Conservation (phyloP, 2,329 filamentous ascomycete species). For the Alternaria gansuensis region DNA sequence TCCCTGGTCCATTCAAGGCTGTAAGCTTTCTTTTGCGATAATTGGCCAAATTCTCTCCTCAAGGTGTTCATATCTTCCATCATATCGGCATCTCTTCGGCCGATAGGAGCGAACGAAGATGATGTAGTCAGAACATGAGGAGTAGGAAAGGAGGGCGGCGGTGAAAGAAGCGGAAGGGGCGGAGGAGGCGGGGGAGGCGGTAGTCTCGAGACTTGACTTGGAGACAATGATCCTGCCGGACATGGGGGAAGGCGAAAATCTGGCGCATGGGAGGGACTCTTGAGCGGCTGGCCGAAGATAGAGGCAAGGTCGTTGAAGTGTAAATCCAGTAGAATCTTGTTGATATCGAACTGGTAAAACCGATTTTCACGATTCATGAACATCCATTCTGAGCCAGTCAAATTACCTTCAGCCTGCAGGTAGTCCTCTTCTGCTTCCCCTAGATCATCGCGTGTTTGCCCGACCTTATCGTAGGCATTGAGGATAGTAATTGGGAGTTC, state of each 20-base stretch:
- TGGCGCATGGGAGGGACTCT: neutral
- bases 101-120: neutral
- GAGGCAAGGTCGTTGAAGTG: neutral
- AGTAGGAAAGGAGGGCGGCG: no score
- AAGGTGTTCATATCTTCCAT: neutral
- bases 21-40: neutral
- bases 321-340: conserved; percentile 3
- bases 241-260: neutral
- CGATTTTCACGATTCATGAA: conserved; percentile 30
- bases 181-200: conserved; percentile 8
- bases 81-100: neutral
- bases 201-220: neutral
- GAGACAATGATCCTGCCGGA: neutral
- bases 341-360: conserved; percentile 33
- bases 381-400: conserved; percentile 31
- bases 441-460: conserved; percentile 24
- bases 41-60: neutral
- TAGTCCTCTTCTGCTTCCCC: conserved; percentile 33
- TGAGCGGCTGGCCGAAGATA: neutral
- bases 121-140: no score
- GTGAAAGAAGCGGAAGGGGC: neutral
- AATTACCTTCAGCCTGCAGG: conserved; percentile 22
- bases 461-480: conserved; percentile 12
- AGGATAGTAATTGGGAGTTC: neutral
- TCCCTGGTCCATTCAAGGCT: neutral